Conservation (phyloP, 129 eudicot species). For the Escallonia rubra region DNA sequence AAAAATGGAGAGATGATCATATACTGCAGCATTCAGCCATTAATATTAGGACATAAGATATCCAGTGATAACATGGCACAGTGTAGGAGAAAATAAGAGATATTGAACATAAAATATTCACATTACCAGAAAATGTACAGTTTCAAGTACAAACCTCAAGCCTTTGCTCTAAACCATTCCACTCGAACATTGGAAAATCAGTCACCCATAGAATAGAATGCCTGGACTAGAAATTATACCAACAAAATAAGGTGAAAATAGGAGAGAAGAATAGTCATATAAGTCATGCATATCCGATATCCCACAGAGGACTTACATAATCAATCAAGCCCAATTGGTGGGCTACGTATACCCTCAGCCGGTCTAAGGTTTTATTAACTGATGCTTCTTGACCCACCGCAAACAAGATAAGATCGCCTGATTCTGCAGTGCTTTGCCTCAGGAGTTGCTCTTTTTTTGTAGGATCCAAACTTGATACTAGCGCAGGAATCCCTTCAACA, state of each 20-base stretch:
- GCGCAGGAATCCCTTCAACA: slow-evolving; percentile 80
- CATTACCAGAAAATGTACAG: too few relatives aligned
- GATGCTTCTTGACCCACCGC: slow-evolving; percentile 64
- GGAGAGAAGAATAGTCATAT: not conserved
- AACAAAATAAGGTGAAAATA: slow-evolving; percentile 14
- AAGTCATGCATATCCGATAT: not conserved
- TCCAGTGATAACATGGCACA: too few relatives aligned
- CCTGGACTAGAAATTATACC: slow-evolving; percentile 42
- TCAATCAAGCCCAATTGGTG: slow-evolving; percentile 73
- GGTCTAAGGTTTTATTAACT: slow-evolving; percentile 86
- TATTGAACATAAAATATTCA: too few relatives aligned
- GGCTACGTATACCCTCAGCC: slow-evolving; percentile 64
- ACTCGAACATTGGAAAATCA: slow-evolving; percentile 98
- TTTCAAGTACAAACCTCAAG: slow-evolving; percentile 65
- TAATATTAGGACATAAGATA: too few relatives aligned
- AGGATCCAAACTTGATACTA: slow-evolving; percentile 63
- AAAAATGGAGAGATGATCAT: too few relatives aligned
- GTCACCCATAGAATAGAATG: slow-evolving; percentile 96
- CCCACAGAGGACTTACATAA: slow-evolving; percentile 40
- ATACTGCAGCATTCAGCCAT: too few relatives aligned
- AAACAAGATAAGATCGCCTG: slow-evolving; percentile 92
- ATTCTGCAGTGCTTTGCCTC: slow-evolving; percentile 48
- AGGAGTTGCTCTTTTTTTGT: slow-evolving; percentile 43
- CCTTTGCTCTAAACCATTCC: slow-evolving; percentile 82
- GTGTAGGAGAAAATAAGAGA: too few relatives aligned